Evolutionary conservation across 2,329 filamentous ascomycete genomes (phyloP).

Genomic region (Macrophomina phaseolina): DNA sequence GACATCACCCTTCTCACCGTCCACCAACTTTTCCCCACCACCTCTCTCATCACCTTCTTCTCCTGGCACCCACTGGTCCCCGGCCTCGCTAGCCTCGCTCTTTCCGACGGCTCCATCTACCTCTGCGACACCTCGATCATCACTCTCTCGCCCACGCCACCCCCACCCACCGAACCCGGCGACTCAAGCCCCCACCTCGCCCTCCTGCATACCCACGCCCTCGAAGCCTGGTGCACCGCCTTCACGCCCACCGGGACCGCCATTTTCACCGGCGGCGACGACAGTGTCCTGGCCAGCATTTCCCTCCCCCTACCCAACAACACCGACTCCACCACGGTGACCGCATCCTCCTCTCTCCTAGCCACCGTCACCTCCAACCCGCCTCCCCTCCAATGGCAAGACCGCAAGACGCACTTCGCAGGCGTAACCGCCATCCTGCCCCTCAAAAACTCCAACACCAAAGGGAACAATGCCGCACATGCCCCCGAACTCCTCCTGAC

Average conservation of each 20-base stretch:
- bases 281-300: slow-evolving; percentile 61
- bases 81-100: slow-evolving; percentile 70
- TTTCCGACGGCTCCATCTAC: slow-evolving; percentile 68
- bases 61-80: slow-evolving; percentile 69
- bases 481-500: slow-evolving; percentile 68
- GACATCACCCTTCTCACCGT: slow-evolving; percentile 48
- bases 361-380: neutral
- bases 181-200: slow-evolving; percentile 47
- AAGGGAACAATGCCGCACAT: neutral
- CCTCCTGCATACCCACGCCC: slow-evolving; percentile 48
- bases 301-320: slow-evolving; percentile 34
- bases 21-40: slow-evolving; percentile 59
- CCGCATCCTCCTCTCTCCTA: neutral
- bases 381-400: slow-evolving; percentile 45
- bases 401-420: slow-evolving; percentile 71
- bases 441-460: slow-evolving; percentile 44
- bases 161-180: neutral
- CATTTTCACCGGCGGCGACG: slow-evolving; percentile 77
- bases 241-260: slow-evolving; percentile 56
- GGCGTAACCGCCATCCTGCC: slow-evolving; percentile 89
- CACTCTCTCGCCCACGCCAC: neutral
- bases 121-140: slow-evolving; percentile 33
- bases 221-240: slow-evolving; percentile 77
- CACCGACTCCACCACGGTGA: neutral
- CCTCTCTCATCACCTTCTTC: slow-evolving; percentile 72